phyloP scores from a whole-genome alignment of 202 grass and related monocot species.

The Musa balbisiana region DNA sequence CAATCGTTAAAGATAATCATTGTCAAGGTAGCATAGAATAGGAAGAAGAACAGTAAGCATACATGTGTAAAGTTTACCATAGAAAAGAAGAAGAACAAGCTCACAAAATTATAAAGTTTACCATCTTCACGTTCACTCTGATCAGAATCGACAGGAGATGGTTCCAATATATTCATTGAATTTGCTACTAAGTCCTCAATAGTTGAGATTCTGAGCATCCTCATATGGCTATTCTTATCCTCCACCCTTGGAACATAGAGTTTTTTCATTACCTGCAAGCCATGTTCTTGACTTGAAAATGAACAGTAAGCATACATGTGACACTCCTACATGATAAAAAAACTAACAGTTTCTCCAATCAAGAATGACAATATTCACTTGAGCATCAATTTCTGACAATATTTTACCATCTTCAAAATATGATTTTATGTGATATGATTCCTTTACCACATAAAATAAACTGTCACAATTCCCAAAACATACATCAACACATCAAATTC shows the following conservation, averaged over 20 bases:
- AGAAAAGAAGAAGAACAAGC: neutral
- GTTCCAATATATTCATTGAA: slow-evolving; percentile 96
- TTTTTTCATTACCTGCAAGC: slow-evolving; percentile 38
- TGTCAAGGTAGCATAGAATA: too few relatives aligned
- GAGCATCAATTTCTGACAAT: neutral
- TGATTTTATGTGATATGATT: neutral
- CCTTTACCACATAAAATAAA: neutral
- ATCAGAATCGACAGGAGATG: slow-evolving; percentile 48
- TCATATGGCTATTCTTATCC: slow-evolving; percentile 92
- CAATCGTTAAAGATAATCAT: neutral
- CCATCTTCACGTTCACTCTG: slow-evolving; percentile 61
- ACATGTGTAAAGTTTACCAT: neutral
- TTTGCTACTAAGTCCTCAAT: slow-evolving; percentile 69
- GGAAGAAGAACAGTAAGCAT: too few relatives aligned
- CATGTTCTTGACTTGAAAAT: slow-evolving; percentile 38
- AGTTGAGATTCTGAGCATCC: slow-evolving; percentile 75
- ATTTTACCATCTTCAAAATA: neutral
- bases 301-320: slow-evolving; percentile 17
- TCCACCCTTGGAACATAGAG: slow-evolving; percentile 87
- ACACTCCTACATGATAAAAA: neutral
- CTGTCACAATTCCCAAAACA: neutral
- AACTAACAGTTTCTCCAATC: neutral
- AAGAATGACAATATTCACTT: neutral
- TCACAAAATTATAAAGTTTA: slow-evolving; percentile 26
- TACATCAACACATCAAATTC: neutral